Percentiles rank a stretch among this genome's conserved stretches.
These are phyloP conservation scores for Fusarium ambrosium DNA, from an alignment of 2,329 filamentous ascomycete species.

Conservation along the genomic window DNA sequence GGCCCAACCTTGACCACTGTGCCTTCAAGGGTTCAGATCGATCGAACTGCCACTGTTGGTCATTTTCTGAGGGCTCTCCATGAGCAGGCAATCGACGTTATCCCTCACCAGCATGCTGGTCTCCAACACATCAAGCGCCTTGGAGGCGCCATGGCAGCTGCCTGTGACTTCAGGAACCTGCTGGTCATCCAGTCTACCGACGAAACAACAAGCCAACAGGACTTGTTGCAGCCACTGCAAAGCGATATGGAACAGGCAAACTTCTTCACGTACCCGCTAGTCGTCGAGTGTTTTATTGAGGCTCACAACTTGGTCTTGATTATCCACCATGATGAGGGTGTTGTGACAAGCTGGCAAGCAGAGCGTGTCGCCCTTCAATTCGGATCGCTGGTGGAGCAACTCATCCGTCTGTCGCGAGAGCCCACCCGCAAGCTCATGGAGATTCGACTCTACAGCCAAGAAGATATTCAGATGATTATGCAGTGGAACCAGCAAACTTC, in stretches of 20 bases:
- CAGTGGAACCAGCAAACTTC: slow-evolving; percentile 15
- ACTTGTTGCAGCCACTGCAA: slow-evolving; percentile 17
- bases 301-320: slow-evolving; percentile 11
- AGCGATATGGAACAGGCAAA: slow-evolving; percentile 5
- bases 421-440: slow-evolving; percentile 23
- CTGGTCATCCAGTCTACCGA: slow-evolving; percentile 47
- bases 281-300: slow-evolving; percentile 39
- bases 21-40: slow-evolving; percentile 20
- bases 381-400: slow-evolving; percentile 28
- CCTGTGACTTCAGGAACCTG: slow-evolving; percentile 46
- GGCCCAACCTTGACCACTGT: slow-evolving; percentile 37
- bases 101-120: slow-evolving; percentile 49
- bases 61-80: slow-evolving; percentile 8
- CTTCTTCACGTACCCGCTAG: slow-evolving; percentile 46
- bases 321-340: slow-evolving; percentile 21
- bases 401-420: slow-evolving; percentile 17
- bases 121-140: slow-evolving; percentile 49
- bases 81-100: slow-evolving; percentile 25
- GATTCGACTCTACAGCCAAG: slow-evolving; percentile 15
- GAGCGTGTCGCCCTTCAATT: slow-evolving; percentile 33
- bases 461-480: slow-evolving; percentile 27
- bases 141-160: slow-evolving; percentile 22
- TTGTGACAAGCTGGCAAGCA: slow-evolving; percentile 30
- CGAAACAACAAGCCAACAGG: neutral
- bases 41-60: neutral